These are phyloP conservation scores for Fusarium sterilihyphosum DNA, from an alignment of 2,329 filamentous ascomycete species.

Conservation along the genomic window DNA sequence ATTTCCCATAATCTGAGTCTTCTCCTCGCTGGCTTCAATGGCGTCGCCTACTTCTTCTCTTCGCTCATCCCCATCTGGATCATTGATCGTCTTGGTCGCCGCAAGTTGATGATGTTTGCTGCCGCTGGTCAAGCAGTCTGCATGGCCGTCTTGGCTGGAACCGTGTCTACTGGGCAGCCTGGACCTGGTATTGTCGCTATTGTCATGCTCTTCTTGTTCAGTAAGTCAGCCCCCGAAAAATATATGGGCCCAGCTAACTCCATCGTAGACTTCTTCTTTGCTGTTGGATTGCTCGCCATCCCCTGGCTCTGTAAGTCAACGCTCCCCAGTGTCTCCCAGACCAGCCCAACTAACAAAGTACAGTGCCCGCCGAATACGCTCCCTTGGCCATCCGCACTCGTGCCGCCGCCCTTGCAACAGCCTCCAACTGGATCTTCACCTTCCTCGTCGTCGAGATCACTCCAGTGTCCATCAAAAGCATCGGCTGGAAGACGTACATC, in stretches of 20 bases:
- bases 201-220: conserved; percentile 56
- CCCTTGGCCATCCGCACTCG: conserved; percentile 52
- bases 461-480: conserved; percentile 49
- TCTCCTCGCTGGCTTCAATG: conserved; percentile 63
- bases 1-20: conserved; percentile 57
- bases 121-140: conserved; percentile 50
- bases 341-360: not conserved
- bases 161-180: conserved; percentile 51
- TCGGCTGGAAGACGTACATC: conserved; percentile 52
- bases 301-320: conserved; percentile 47
- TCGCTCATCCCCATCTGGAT: conserved; percentile 46
- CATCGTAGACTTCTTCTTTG: conserved; percentile 51
- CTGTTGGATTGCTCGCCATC: conserved; percentile 53
- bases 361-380: conserved; percentile 56
- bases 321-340: accelerated
- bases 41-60: conserved; percentile 49
- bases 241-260: not conserved
- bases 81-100: conserved; percentile 58
- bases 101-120: conserved; percentile 67
- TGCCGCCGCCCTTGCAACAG: conserved; percentile 51
- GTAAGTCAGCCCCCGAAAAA: not conserved
- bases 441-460: conserved; percentile 53
- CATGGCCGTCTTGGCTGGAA: conserved; percentile 58
- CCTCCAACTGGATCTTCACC: conserved; percentile 51
- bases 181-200: conserved; percentile 54